These are phyloP conservation scores for Geotrichum histeridarum DNA, from an alignment of 1,139 yeast genomes.

Conservation along the genomic window DNA sequence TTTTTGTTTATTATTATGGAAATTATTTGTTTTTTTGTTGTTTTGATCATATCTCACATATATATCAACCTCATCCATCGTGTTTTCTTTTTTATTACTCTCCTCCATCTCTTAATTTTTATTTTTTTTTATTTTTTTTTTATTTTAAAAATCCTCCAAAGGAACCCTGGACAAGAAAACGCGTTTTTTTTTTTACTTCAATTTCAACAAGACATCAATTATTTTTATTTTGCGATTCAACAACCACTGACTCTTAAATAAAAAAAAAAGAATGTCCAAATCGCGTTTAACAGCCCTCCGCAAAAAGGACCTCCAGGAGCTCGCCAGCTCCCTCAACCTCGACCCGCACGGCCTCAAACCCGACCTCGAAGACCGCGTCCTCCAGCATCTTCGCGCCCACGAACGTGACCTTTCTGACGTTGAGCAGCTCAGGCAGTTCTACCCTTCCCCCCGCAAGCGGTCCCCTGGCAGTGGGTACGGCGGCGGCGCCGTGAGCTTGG, in stretches of 20 bases:
- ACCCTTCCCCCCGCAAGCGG: conserved; percentile 3
- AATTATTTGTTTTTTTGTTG: no score
- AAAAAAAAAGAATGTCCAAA: not conserved
- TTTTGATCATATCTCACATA: no score
- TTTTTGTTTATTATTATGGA: no score
- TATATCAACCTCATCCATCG: no score
- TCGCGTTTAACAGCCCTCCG: conserved; percentile 3
- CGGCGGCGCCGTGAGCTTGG: not conserved
- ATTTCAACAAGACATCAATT: no score
- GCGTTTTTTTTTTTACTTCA: no score
- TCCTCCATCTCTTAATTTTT: no score
- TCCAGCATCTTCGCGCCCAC: not conserved
- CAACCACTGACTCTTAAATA: not conserved
- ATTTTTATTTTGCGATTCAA: no score
- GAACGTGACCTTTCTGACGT: not conserved
- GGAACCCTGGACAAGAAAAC: no score
- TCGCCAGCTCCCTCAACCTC: conserved; percentile 2
- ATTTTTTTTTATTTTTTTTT: no score
- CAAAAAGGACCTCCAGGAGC: conserved; percentile 4
- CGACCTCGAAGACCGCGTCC: conserved; percentile 4
- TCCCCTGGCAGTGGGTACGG: not conserved
- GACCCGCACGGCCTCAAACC: conserved; percentile 1
- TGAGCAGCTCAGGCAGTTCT: not conserved
- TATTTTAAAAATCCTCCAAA: no score
- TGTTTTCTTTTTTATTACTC: no score